Percentiles rank a stretch among this genome's conserved stretches.
Conservation (phyloP, 1,284 basidiomycete genomes). For the Prillingera fragicola region DNA sequence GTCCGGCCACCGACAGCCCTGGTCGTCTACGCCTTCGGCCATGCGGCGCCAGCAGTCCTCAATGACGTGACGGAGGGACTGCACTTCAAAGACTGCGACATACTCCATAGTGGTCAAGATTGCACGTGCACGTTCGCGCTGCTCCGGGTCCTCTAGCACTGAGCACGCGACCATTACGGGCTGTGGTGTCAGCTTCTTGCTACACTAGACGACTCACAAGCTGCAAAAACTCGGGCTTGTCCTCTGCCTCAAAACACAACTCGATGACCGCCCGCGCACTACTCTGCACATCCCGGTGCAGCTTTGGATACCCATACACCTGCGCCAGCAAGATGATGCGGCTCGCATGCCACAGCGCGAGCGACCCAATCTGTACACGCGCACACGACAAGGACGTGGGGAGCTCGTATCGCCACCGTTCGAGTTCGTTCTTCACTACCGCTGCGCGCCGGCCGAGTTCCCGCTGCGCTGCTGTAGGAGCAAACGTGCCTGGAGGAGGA, state of each 20-base stretch:
- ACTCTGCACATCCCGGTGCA: slow-evolving; percentile 19
- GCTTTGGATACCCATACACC: slow-evolving; percentile 9
- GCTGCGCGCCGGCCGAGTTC: background rate
- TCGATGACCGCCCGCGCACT: slow-evolving; percentile 21
- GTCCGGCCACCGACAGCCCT: slow-evolving; percentile 30
- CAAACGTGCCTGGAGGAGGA: too few relatives aligned
- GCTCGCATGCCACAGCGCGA: slow-evolving; percentile 31
- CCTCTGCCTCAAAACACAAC: slow-evolving; percentile 22
- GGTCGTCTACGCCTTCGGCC: slow-evolving; percentile 28
- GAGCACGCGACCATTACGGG: slow-evolving; percentile 28
- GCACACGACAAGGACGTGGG: background rate
- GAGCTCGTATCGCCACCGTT: slow-evolving; percentile 1
- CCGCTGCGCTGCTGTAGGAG: too few relatives aligned
- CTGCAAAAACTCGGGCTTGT: slow-evolving; percentile 37
- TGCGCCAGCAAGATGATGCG: slow-evolving; percentile 23
- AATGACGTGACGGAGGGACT: slow-evolving; percentile 19
- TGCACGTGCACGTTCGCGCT: slow-evolving; percentile 17
- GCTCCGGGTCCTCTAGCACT: slow-evolving; percentile 8
- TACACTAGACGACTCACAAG: slow-evolving; percentile 22
- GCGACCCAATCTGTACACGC: slow-evolving; percentile 20
- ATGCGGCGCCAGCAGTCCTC: slow-evolving; percentile 34
- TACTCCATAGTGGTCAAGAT: slow-evolving; percentile 28
- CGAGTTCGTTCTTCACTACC: background rate
- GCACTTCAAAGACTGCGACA: slow-evolving; percentile 31
- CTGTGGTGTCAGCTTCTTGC: background rate